Conservation (phyloP, 2,329 filamentous ascomycete genomes). For the Aspergillus ibericus region DNA sequence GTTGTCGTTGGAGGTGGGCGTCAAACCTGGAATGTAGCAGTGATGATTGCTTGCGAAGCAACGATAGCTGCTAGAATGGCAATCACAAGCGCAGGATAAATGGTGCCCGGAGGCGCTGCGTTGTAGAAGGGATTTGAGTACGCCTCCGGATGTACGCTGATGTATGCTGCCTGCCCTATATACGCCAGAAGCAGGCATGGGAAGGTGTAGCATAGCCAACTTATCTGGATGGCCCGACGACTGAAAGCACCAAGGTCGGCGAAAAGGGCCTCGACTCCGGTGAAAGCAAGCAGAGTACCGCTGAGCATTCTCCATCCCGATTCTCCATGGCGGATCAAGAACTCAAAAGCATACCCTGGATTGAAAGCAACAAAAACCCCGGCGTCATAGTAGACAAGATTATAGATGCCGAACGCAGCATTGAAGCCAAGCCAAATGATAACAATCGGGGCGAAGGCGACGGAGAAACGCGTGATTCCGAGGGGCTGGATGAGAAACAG, state of each 20-base stretch:
- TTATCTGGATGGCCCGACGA: slow-evolving; percentile 67
- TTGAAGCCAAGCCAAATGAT: slow-evolving; percentile 58
- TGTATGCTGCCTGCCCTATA: slow-evolving; percentile 72
- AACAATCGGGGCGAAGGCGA: slow-evolving; percentile 55
- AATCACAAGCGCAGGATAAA: slow-evolving; percentile 68
- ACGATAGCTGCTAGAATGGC: slow-evolving; percentile 63
- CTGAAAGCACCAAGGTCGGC: slow-evolving; percentile 76
- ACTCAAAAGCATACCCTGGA: slow-evolving; percentile 51
- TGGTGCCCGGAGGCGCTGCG: slow-evolving; percentile 64
- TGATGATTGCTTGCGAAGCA: slow-evolving; percentile 77
- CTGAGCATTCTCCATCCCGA: slow-evolving; percentile 56
- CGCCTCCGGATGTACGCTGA: slow-evolving; percentile 59
- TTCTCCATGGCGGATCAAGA: slow-evolving; percentile 51
- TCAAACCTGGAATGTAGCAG: slow-evolving; percentile 66
- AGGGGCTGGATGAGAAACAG: slow-evolving; percentile 57
- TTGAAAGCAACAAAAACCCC: slow-evolving; percentile 54
- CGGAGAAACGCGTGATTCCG: slow-evolving; percentile 52
- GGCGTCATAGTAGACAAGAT: slow-evolving; percentile 49
- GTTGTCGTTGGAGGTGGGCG: background rate
- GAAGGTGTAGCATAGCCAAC: slow-evolving; percentile 68
- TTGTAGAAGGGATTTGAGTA: slow-evolving; percentile 75
- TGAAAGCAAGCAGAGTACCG: slow-evolving; percentile 72
- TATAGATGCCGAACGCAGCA: slow-evolving; percentile 55
- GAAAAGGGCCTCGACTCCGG: slow-evolving; percentile 76
- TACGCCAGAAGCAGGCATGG: slow-evolving; percentile 65